A percentile compares a stretch with the other conserved stretches of the same genome.
These are phyloP conservation scores for Venturia carpophila DNA, from an alignment of 2,329 filamentous ascomycete species.

Conservation along the genomic window DNA sequence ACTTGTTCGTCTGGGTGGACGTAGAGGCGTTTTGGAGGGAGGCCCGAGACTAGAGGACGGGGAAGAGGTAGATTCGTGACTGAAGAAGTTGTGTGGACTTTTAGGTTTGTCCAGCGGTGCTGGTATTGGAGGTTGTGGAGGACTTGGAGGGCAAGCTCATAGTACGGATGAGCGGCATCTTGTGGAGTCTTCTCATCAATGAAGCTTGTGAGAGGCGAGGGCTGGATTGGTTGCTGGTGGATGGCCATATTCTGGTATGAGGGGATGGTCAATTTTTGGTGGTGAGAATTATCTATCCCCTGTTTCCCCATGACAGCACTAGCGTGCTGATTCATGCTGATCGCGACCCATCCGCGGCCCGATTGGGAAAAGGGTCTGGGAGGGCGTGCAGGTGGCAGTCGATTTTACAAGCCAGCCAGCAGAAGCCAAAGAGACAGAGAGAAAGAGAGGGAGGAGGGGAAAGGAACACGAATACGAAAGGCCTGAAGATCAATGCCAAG, in stretches of 20 bases:
- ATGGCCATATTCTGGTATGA: not conserved
- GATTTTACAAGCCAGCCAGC: not conserved
- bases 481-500: not conserved
- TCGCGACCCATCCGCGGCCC: not conserved
- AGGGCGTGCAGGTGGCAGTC: not conserved
- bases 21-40: constrained; percentile 67
- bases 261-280: not conserved
- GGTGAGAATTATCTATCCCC: not conserved
- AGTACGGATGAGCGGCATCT: constrained; percentile 20
- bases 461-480: not conserved
- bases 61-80: constrained; percentile 37
- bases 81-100: constrained; percentile 44
- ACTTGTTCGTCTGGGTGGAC: constrained; percentile 78
- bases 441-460: too few species aligned
- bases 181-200: constrained; percentile 4
- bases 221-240: not conserved
- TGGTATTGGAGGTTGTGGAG: constrained; percentile 65
- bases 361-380: not conserved
- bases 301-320: not conserved
- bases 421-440: not conserved
- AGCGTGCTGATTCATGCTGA: not conserved
- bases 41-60: constrained; percentile 60
- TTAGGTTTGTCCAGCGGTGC: constrained; percentile 63
- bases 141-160: constrained; percentile 52
- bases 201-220: constrained; percentile 2